Evolutionary conservation across 495 filamentous ascomycete species (phyloP).

Genomic region (Bryoglossum gracile): DNA sequence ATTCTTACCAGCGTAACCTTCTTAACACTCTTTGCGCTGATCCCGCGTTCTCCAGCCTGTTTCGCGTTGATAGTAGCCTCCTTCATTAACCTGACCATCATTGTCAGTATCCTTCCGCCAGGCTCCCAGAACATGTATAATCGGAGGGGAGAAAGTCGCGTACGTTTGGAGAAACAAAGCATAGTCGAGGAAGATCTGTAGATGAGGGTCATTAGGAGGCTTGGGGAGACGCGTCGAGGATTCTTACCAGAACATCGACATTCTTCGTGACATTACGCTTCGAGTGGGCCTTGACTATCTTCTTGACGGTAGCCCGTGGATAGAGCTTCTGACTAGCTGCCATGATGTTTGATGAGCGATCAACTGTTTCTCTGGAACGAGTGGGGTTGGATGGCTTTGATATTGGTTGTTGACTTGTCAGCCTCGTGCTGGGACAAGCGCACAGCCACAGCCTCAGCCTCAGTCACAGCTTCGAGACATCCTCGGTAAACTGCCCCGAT

Average conservation of each 20-base stretch:
- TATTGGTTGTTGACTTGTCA: too few relatives aligned
- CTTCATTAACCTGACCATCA: constrained; percentile 60
- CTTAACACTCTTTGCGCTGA: constrained; percentile 66
- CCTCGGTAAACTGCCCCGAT: too few relatives aligned
- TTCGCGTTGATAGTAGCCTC: constrained; percentile 74
- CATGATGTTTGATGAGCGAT: constrained; percentile 31
- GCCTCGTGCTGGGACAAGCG: background rate
- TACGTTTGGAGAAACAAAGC: constrained; percentile 85
- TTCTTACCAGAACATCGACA: constrained; percentile 72
- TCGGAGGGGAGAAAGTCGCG: background rate
- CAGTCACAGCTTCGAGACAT: too few relatives aligned
- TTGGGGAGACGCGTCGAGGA: constrained; percentile 15
- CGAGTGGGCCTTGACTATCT: constrained; percentile 83
- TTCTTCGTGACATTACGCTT: constrained; percentile 76
- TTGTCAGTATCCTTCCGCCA: constrained; percentile 1
- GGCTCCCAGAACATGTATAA: background rate
- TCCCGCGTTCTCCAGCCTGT: constrained; percentile 61
- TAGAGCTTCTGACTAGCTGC: constrained; percentile 64
- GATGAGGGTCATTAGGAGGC: background rate
- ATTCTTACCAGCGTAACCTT: constrained; percentile 68
- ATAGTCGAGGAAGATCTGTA: constrained; percentile 81
- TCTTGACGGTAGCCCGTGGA: constrained; percentile 75
- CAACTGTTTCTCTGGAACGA: background rate
- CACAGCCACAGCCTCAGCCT: too few relatives aligned
- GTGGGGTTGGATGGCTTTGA: too few relatives aligned